Base-by-base conservation (phyloP, 83 land plant species). In the Larix sibirica region DNA sequence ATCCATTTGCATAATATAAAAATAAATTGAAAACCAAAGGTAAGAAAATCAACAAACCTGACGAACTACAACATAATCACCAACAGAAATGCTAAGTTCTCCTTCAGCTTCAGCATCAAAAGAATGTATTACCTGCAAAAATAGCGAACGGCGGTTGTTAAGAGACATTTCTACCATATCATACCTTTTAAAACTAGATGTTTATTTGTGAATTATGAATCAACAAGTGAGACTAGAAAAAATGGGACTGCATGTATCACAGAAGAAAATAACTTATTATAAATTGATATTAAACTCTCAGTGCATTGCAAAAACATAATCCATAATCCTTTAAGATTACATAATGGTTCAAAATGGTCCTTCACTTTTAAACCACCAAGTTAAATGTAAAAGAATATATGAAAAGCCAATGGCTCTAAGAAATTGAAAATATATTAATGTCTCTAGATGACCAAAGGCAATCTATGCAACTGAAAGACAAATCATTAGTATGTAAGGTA, bases 91-190 rank as follows among this genome's bases (percentile, higher is more conserved):
- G 59, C 85, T 90, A 20, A 90, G 86, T 76, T 90, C 92, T 0
- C 89, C 92, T 33, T 88, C 85, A 17, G 82, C 83, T 80, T 89
- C 86, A 69, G 92, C 91, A 79, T 90, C 92, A 79, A 90, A 90
- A 17, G 87, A 60, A 56, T 90, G 91, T 62, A 90, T 68, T 28
- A 86, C 92, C 92, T 90, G 77, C 70, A 84, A 38, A 60, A 79
- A 42, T 42, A 58, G 61, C 4, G 14, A 60, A 60, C 38, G 6
- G 4, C 8, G 14, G 24, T 73, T 77, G 21, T 24, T 62, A 13
- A 77, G 12, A 42, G 82, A 58, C 18, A 50, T 14, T 3, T 36
- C 40, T 40, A 17, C 16, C 20, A 68, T 17, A 3, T 33, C 73
- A 68, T 68, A 33, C 4, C 16, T 24, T 68, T 17, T 31, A 33